Evolutionary conservation across 208 protist genomes (phyloP).

Genomic region (Trypanosoma congolense): DNA sequence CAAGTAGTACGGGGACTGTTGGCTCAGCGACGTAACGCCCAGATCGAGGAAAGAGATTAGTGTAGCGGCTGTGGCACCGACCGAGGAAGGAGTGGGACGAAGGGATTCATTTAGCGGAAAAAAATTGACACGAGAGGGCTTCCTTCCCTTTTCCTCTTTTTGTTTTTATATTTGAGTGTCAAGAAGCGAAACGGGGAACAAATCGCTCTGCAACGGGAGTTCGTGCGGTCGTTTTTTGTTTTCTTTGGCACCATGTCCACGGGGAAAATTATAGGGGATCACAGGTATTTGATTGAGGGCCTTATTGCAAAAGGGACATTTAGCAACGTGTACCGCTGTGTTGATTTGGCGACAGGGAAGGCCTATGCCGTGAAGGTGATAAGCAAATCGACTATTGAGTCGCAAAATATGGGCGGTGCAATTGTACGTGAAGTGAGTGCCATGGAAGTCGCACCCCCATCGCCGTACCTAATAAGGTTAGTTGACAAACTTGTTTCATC

Average conservation of each 20-base stretch:
- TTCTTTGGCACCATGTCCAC: conserved; percentile 23
- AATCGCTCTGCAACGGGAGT: no score
- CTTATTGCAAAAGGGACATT: conserved; percentile 69
- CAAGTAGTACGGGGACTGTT: no score
- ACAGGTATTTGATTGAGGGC: conserved; percentile 56
- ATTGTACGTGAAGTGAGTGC: conserved; percentile 68
- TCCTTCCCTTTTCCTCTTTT: no score
- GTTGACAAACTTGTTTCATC: conserved; percentile 74
- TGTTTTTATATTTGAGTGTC: no score
- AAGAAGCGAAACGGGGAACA: no score
- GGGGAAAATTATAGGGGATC: conserved; percentile 55
- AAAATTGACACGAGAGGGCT: no score
- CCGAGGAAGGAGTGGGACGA: no score
- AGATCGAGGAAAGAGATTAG: no score
- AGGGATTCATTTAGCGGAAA: no score
- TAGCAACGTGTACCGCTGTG: conserved; percentile 78
- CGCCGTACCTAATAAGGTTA: conserved; percentile 48
- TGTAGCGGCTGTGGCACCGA: no score
- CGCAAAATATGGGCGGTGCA: conserved; percentile 52
- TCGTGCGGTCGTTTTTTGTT: no score
- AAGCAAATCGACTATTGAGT: conserved; percentile 29
- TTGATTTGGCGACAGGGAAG: conserved; percentile 26
- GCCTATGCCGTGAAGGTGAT: conserved; percentile 75
- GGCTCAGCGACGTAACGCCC: no score
- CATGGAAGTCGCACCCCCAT: conserved; percentile 40